phyloP scores from a whole-genome alignment of 768 basidiomycete genomes.

The Lactarius quietus region DNA sequence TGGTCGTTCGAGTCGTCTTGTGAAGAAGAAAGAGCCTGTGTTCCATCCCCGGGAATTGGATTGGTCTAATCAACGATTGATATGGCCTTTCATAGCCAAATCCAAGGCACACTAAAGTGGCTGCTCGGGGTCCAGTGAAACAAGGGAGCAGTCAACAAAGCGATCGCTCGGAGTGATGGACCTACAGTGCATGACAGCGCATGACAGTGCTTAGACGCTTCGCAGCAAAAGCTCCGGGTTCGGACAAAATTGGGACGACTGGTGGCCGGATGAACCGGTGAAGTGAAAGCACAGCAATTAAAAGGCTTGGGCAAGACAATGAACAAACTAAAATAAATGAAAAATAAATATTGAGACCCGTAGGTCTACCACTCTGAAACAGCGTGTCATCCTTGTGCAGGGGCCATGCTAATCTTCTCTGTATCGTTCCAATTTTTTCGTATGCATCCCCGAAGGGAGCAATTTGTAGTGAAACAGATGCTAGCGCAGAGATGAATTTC shows the following conservation, averaged over 20 bases:
- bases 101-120: no score
- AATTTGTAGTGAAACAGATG: not conserved
- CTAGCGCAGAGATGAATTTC: not conserved
- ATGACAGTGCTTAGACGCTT: not conserved
- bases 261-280: not conserved
- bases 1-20: not conserved
- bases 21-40: not conserved
- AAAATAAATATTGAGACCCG: conserved; percentile 43
- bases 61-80: not conserved
- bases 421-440: conserved; percentile 99
- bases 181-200: not conserved
- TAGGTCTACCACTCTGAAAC: conserved; percentile 83
- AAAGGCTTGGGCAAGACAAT: no score
- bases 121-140: not conserved
- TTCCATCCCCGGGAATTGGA: not conserved
- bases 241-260: not conserved
- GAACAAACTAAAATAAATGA: not conserved
- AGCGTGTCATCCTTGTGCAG: conserved; percentile 99
- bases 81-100: not conserved
- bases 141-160: not conserved
- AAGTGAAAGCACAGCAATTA: not conserved
- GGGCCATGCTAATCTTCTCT: conserved; percentile 99
- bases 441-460: conserved; percentile 86
- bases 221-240: not conserved
- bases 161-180: not conserved